Evolutionary conservation across 2,329 filamentous ascomycete species (phyloP), one percentile per base, ranked within the genome.

Genomic region (Botrytis tulipae): DNA sequence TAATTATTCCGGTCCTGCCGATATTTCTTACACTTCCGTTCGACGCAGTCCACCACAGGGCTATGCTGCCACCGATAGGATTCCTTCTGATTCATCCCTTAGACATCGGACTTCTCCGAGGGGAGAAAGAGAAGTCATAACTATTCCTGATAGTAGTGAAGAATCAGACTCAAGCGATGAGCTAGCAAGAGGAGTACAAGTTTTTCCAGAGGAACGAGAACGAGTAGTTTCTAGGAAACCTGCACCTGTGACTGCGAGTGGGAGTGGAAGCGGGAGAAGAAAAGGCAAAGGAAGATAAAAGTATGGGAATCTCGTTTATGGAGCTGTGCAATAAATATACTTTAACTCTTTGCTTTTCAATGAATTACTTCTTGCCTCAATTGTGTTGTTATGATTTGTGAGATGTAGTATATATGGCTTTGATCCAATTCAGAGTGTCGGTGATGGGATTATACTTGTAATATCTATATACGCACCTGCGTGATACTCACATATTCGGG

Each of bases 11-110:
- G 76, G 74, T 40, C 79, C 75, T 75, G 76, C 71, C 76, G 82
- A 83, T 61, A 76, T 84, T 46, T 74, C 78, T 4, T 84, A 81
- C 65, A 77, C 79, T 20, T 77, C 77, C 32, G 63, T 81, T 60
- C 75, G 72, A 59, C 77, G 79, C 9, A 78, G 60, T 72, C 74
- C 75, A 35, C 78, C 78, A 46, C 72, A 69, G 22, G 72, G 71
- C 20, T 78, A 78, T 68, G 72, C 77, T 73, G 66, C 76, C 72
- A 67, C 75, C 69, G 62, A 70, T 54, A 76, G 78, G 62, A 73
- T 51, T 40, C 61, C 71, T 67, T 78, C 78, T 46, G 78, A 78
- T 75, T 77, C 78, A 32, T 60, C 70, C 37, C 65, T 76, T 20
- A 66, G 76, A 51, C 70, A 76, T 72, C 63, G 74, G 25, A 74